Evolutionary conservation across 2,329 filamentous ascomycete genomes (phyloP).

Genomic region (Saccharata proteae): DNA sequence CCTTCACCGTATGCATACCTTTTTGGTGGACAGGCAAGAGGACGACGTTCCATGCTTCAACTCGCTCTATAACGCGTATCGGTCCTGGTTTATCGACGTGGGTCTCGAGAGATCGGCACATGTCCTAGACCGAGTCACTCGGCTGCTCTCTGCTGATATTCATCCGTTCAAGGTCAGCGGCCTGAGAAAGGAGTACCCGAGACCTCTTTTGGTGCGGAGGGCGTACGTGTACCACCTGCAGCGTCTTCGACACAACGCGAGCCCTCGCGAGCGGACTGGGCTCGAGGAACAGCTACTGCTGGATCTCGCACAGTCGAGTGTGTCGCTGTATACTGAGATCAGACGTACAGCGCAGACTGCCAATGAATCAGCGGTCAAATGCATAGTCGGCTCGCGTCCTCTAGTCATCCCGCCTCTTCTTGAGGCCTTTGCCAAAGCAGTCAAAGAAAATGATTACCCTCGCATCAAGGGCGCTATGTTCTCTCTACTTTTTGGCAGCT

Average conservation of each 20-base stretch:
- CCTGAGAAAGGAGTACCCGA: conserved; percentile 80
- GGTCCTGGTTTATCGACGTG: conserved; percentile 95
- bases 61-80: conserved; percentile 79
- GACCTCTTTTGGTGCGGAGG: conserved; percentile 80
- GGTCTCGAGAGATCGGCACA: conserved; percentile 93
- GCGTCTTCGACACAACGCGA: conserved; percentile 85
- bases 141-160: conserved; percentile 76
- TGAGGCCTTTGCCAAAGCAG: conserved; percentile 61
- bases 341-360: conserved; percentile 87
- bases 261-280: conserved; percentile 76
- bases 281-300: conserved; percentile 75
- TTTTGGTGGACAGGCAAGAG: conserved; percentile 72
- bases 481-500: conserved; percentile 74
- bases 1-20: conserved; percentile 72
- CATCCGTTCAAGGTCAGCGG: conserved; percentile 92
- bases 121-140: conserved; percentile 73
- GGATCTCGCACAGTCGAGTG: conserved; percentile 78
- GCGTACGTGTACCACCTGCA: conserved; percentile 92
- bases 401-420: conserved; percentile 85
- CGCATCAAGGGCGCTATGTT: conserved; percentile 93
- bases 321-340: conserved; percentile 89
- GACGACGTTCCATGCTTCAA: conserved; percentile 96
- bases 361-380: conserved; percentile 85
- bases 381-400: conserved; percentile 74
- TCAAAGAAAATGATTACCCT: conserved; percentile 71